Conservation (phyloP, 2,329 filamentous ascomycete species). For the Pezicula carpinea region DNA sequence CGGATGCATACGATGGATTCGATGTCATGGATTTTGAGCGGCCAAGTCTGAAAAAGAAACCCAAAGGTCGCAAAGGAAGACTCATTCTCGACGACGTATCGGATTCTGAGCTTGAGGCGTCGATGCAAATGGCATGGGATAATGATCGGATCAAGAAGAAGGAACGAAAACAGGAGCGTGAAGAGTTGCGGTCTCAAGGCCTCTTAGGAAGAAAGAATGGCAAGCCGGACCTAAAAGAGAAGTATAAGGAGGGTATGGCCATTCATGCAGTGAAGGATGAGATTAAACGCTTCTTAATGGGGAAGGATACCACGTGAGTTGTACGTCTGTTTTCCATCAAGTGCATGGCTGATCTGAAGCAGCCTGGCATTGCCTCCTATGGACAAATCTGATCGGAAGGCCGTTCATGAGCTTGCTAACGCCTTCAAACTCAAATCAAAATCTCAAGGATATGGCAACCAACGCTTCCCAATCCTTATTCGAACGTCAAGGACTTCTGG, state of each 20-base stretch:
- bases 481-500: slow-evolving; percentile 64
- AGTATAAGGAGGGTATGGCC: slow-evolving; percentile 69
- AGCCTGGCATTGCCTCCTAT: slow-evolving; percentile 79
- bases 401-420: slow-evolving; percentile 74
- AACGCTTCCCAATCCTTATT: slow-evolving; percentile 71
- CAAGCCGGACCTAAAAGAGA: slow-evolving; percentile 55
- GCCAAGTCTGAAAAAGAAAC: slow-evolving; percentile 59
- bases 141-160: slow-evolving; percentile 70
- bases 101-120: slow-evolving; percentile 62
- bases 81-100: slow-evolving; percentile 49
- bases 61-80: slow-evolving; percentile 56
- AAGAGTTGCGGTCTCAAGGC: slow-evolving; percentile 61
- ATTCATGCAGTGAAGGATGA: slow-evolving; percentile 68
- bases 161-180: slow-evolving; percentile 63
- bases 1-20: slow-evolving; percentile 57
- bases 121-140: slow-evolving; percentile 55
- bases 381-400: slow-evolving; percentile 70
- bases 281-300: slow-evolving; percentile 65
- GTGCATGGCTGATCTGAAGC: slow-evolving; percentile 6
- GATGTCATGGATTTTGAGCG: slow-evolving; percentile 82
- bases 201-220: slow-evolving; percentile 54
- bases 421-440: slow-evolving; percentile 77
- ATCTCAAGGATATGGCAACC: slow-evolving; percentile 68
- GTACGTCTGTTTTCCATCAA: not conserved
- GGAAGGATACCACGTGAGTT: slow-evolving; percentile 56